Conservation (phyloP, 2,329 filamentous ascomycete genomes). For the Monosporascus sp. region DNA sequence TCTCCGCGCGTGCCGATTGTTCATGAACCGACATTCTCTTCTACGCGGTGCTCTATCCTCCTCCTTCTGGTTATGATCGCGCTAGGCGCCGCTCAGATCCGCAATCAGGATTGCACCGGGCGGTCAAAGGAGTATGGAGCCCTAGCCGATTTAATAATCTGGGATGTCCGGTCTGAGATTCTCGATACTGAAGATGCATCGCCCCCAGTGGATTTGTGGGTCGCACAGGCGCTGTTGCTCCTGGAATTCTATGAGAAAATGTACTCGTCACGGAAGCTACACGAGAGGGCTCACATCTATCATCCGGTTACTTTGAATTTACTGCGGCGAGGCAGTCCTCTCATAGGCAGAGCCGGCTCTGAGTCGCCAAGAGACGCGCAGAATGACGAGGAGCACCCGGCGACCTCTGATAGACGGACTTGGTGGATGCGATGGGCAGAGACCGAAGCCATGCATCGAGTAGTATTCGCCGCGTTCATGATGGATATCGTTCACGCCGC, state of each 20-base stretch:
- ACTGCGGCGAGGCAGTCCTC: conserved; percentile 77
- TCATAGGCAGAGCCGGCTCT: conserved; percentile 73
- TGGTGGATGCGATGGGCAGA: conserved; percentile 89
- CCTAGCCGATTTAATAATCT: conserved; percentile 57
- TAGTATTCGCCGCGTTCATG: conserved; percentile 85
- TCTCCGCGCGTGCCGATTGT: conserved; percentile 83
- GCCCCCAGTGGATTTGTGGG: conserved; percentile 80
- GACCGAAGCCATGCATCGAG: conserved; percentile 78
- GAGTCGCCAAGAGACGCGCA: conserved; percentile 71
- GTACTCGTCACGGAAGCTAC: conserved; percentile 74
- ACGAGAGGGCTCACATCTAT: conserved; percentile 86
- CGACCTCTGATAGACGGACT: conserved; percentile 33
- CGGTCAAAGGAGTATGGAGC: conserved; percentile 40
- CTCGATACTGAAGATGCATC: conserved; percentile 76
- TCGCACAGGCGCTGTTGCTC: conserved; percentile 77
- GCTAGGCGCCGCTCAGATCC: conserved; percentile 74
- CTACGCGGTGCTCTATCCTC: conserved; percentile 70
- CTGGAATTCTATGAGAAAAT: conserved; percentile 91
- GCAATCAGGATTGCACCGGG: conserved; percentile 54
- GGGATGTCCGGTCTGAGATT: conserved; percentile 74
- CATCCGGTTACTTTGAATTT: conserved; percentile 80
- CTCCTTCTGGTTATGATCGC: conserved; percentile 78
- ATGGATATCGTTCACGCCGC: conserved; percentile 85
- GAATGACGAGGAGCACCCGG: conserved; percentile 50
- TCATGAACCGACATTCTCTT: conserved; percentile 80